These are phyloP conservation scores for Eucalyptus dawsonii DNA, from an alignment of 345 rosid species.

Conservation along the genomic window DNA sequence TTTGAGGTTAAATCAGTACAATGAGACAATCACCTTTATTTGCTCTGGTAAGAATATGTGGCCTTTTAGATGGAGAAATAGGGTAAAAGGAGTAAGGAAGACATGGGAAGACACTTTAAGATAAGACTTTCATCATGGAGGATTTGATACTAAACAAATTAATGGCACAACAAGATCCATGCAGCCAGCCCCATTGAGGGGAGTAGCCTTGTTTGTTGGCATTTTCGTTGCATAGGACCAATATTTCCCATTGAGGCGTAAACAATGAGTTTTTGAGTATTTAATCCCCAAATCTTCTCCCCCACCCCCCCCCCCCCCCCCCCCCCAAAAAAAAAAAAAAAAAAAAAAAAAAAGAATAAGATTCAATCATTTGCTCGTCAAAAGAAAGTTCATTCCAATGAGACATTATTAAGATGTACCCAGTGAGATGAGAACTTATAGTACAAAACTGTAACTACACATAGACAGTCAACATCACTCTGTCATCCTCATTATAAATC, in stretches of 20 bases:
- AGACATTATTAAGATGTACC: neutral
- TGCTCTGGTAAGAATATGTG: neutral
- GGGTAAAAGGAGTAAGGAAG: neutral
- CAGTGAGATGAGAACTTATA: neutral
- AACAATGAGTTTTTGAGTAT: neutral
- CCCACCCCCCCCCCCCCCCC: neutral
- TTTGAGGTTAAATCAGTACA: neutral
- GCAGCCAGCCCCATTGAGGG: neutral
- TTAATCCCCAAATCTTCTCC: neutral
- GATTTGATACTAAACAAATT: neutral
- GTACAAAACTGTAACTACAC: neutral
- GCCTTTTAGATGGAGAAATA: neutral
- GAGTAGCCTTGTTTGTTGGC: neutral
- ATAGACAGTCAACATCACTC: neutral
- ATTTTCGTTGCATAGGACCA: neutral
- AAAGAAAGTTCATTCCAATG: neutral
- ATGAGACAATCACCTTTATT: neutral
- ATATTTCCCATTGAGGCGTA: neutral
- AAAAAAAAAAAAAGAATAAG: neutral
- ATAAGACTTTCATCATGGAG: neutral
- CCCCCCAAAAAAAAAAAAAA: neutral
- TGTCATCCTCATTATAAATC: neutral
- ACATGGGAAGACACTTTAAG: neutral
- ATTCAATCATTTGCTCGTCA: neutral
- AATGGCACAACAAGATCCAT: neutral